Conservation (phyloP, 257 asterid species). For the Verbena officinalis region DNA sequence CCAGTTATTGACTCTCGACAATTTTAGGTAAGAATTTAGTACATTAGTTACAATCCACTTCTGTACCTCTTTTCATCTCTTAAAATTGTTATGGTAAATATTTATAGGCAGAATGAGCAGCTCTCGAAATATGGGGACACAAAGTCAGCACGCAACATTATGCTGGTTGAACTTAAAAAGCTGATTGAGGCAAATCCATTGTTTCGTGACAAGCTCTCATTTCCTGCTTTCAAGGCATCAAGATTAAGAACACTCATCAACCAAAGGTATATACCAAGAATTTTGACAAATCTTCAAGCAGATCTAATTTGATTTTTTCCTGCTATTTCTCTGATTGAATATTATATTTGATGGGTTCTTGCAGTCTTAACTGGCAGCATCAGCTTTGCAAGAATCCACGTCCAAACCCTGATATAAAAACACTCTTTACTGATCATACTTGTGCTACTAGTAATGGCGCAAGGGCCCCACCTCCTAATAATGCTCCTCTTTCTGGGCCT, state of each 20-base stretch:
- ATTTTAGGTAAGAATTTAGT: slow-evolving; percentile 72
- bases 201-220: slow-evolving; percentile 87
- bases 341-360: slow-evolving; percentile 34
- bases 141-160: slow-evolving; percentile 87
- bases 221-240: slow-evolving; percentile 88
- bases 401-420: slow-evolving; percentile 94
- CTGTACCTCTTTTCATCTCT: slow-evolving; percentile 13
- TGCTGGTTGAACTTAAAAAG: slow-evolving; percentile 93
- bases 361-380: slow-evolving; percentile 99
- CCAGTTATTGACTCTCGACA: slow-evolving; percentile 77
- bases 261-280: slow-evolving; percentile 65
- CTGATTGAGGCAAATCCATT: slow-evolving; percentile 96
- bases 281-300: background rate
- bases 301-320: slow-evolving; percentile 21
- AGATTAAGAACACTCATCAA: slow-evolving; percentile 95
- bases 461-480: slow-evolving; percentile 76
- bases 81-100: slow-evolving; percentile 26
- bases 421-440: slow-evolving; percentile 88
- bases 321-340: slow-evolving; percentile 14
- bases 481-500: slow-evolving; percentile 75
- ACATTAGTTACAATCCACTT: slow-evolving; percentile 8
- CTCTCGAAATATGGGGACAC: slow-evolving; percentile 97
- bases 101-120: slow-evolving; percentile 92
- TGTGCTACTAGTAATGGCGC: slow-evolving; percentile 85
- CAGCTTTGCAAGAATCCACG: slow-evolving; percentile 99